phyloP scores from a whole-genome alignment of 345 rosid species.

The Citrus maxima region DNA sequence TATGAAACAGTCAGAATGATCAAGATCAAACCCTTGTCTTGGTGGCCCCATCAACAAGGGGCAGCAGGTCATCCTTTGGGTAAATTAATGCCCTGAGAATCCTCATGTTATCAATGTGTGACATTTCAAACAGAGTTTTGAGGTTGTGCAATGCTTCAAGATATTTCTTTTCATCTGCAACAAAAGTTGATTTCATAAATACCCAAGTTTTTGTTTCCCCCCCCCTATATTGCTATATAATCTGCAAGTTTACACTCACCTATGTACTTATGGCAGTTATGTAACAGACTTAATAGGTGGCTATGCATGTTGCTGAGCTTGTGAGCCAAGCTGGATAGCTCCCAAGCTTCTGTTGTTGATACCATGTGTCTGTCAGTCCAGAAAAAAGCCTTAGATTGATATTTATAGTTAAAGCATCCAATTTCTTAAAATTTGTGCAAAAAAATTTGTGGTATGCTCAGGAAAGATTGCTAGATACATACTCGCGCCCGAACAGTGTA shows the following conservation, averaged over 20 bases:
- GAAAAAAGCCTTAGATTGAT: neutral
- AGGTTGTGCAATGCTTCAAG: constrained; percentile 33
- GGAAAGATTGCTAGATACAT: constrained; percentile 8
- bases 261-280: constrained; percentile 30
- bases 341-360: constrained; percentile 67
- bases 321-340: constrained; percentile 58
- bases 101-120: constrained; percentile 46
- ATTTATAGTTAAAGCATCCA: neutral
- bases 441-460: neutral
- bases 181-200: neutral
- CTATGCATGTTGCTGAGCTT: constrained; percentile 49
- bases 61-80: constrained; percentile 41
- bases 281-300: constrained; percentile 33
- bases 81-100: constrained; percentile 39
- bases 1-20: neutral
- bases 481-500: constrained; percentile 60
- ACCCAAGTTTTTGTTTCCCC: neutral
- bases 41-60: constrained; percentile 39
- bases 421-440: no score
- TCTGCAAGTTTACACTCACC: constrained; percentile 28
- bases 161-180: constrained; percentile 40
- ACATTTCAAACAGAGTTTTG: constrained; percentile 22
- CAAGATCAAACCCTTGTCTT: constrained; percentile 31
- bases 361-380: constrained; percentile 37
- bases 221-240: no score